Percentiles rank a stretch among this genome's conserved stretches.
Evolutionary conservation across 148 eudicot genomes (phyloP).

Genomic region (Euryodendron excelsum): DNA sequence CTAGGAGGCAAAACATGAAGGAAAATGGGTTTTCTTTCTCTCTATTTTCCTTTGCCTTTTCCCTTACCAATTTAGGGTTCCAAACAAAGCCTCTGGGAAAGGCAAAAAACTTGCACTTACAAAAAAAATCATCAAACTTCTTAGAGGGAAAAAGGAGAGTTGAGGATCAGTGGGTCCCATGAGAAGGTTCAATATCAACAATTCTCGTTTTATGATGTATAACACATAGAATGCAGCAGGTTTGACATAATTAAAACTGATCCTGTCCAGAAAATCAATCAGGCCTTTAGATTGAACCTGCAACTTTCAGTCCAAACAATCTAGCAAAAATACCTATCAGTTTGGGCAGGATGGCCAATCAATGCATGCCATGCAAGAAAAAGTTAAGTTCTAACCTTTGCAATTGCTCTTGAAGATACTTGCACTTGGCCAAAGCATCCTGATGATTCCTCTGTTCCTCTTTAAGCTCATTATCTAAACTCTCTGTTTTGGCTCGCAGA

Average conservation of each 20-base stretch:
- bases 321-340: neutral
- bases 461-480: constrained; percentile 61
- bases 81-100: neutral
- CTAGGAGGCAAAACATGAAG: neutral
- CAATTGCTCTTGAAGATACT: constrained; percentile 73
- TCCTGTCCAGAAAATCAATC: neutral
- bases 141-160: neutral
- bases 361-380: neutral
- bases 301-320: neutral
- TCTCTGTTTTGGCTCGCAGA: constrained; percentile 48
- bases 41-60: neutral
- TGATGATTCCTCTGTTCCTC: constrained; percentile 58
- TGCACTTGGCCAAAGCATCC: constrained; percentile 66
- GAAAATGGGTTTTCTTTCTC: neutral
- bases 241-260: neutral
- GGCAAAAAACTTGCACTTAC: neutral
- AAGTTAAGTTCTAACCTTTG: constrained; percentile 53
- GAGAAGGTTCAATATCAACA: neutral
- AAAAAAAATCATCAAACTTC: neutral
- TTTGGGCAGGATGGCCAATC: neutral
- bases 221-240: neutral
- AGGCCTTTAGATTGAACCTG: neutral
- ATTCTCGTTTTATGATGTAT: neutral
- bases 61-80: neutral
- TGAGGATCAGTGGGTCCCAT: neutral